Evolutionary conservation across 306 rosid species (phyloP).

Genomic region (Geum urbanum): DNA sequence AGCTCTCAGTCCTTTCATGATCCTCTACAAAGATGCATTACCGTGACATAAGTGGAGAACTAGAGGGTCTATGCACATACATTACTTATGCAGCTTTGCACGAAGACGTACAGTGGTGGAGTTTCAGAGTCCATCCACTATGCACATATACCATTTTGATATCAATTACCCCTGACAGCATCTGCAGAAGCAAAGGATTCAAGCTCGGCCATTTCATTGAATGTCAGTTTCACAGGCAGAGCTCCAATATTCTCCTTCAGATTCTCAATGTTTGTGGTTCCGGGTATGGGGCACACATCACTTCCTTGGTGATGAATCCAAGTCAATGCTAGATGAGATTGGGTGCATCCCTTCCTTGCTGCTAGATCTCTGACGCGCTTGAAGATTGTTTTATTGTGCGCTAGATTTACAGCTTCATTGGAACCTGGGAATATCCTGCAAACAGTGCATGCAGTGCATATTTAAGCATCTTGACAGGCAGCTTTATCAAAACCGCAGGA

Average conservation of each 20-base stretch:
- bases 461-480: neutral
- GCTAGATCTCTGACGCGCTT: slow-evolving; percentile 58
- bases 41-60: too few species aligned
- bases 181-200: slow-evolving; percentile 47
- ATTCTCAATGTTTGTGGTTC: slow-evolving; percentile 70
- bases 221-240: slow-evolving; percentile 53
- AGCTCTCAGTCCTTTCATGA: too few species aligned
- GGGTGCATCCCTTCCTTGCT: slow-evolving; percentile 52
- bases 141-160: too few species aligned
- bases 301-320: slow-evolving; percentile 72
- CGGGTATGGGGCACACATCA: slow-evolving; percentile 67
- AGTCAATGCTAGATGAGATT: slow-evolving; percentile 56
- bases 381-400: slow-evolving; percentile 50
- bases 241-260: slow-evolving; percentile 56
- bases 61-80: too few species aligned
- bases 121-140: too few species aligned
- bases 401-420: slow-evolving; percentile 53
- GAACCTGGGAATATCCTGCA: slow-evolving; percentile 47
- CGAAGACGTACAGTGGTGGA: too few species aligned
- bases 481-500: neutral
- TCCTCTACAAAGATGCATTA: too few species aligned
- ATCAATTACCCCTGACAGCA: slow-evolving; percentile 46
- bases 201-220: slow-evolving; percentile 53
- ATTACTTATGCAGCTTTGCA: too few species aligned
- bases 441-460: neutral